These are phyloP conservation scores for Rhipidocladum racemiflorum DNA, from an alignment of 176 grass and related monocot genomes.

Conservation along the genomic window DNA sequence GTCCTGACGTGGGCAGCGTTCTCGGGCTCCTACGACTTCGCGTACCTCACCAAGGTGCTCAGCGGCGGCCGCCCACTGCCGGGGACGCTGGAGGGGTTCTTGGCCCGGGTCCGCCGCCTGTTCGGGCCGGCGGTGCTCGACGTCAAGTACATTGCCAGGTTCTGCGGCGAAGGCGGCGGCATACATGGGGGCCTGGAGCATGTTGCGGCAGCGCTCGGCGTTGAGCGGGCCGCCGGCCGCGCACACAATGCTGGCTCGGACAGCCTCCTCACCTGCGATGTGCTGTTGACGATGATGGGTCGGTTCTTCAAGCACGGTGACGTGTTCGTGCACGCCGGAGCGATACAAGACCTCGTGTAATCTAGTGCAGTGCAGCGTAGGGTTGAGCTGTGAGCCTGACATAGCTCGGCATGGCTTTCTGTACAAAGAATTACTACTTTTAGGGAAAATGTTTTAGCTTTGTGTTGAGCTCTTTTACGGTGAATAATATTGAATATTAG, in stretches of 20 bases:
- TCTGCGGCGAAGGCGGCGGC: not conserved
- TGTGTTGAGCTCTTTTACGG: too few species aligned
- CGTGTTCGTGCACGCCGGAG: constrained; percentile 3
- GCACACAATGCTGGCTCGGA: constrained; percentile 47
- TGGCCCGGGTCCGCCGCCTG: not conserved
- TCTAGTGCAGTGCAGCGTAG: not conserved
- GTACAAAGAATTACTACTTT: not conserved
- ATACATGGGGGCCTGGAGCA: constrained; percentile 4
- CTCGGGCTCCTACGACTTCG: constrained; percentile 49
- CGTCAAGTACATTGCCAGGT: constrained; percentile 36
- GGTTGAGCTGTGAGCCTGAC: not conserved
- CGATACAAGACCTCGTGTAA: constrained; percentile 22
- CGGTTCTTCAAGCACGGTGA: not conserved
- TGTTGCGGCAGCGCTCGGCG: constrained; percentile 22
- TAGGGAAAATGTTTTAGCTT: not conserved
- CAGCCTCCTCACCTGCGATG: constrained; percentile 46
- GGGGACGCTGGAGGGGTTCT: constrained; percentile 26
- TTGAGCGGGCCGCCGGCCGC: constrained; percentile 16
- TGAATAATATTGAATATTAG: too few species aligned
- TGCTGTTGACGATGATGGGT: not conserved
- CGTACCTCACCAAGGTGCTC: constrained; percentile 36
- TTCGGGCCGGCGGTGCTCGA: constrained; percentile 36
- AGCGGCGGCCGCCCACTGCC: not conserved
- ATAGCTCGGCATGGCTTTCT: not conserved
- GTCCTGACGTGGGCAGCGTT: constrained; percentile 23